Evolutionary conservation across 768 basidiomycete genomes (phyloP), one percentile per base, ranked within the genome.

Genomic region (Pleurotus eryngii): DNA sequence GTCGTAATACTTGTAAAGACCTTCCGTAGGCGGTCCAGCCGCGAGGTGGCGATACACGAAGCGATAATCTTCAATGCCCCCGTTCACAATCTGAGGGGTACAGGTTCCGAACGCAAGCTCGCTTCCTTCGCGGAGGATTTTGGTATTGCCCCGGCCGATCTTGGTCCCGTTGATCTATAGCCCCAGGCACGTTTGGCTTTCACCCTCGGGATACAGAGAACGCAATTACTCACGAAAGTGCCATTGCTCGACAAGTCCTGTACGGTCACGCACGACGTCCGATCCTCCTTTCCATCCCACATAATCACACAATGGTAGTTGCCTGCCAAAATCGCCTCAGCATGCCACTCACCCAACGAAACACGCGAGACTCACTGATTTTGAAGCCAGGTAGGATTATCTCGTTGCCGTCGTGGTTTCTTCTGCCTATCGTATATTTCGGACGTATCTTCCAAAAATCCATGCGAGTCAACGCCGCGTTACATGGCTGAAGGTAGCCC

Each of bases 61-160:
- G 11, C 91, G 85, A 66, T 89, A 92, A 66, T 93, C 92, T 63
- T 92, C 90, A 22, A 75, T 58, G 30, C 74, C 74, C 46, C 67
- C 68, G 42, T 74, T 79, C 49, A 74, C 72, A 47, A 67, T 69
- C 64, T 80, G 83, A 22, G 77, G 76, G 15, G 67, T 64, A 11
- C 69, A 73, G 11, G 82, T 82, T 6, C 95, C 95, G 62, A 98
- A 89, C 6, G 90, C 86, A 63, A 98, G 81, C 70, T 95, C 92
- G 66, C 91, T 90, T 5, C 95, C 94, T 59, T 91, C 85, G 11
- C 77, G 79, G 49, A 95, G 72, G 45, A 90, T 73, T 38, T 79
- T 73, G 55, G 78, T 75, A 8, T 75, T 70, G 40, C 76, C 76
- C 63, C 79, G 84, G 38, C 82, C 85, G 55, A 95, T 78, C 68